Evolutionary conservation across 768 basidiomycete species (phyloP).

Genomic region (Cubamyces sp.): DNA sequence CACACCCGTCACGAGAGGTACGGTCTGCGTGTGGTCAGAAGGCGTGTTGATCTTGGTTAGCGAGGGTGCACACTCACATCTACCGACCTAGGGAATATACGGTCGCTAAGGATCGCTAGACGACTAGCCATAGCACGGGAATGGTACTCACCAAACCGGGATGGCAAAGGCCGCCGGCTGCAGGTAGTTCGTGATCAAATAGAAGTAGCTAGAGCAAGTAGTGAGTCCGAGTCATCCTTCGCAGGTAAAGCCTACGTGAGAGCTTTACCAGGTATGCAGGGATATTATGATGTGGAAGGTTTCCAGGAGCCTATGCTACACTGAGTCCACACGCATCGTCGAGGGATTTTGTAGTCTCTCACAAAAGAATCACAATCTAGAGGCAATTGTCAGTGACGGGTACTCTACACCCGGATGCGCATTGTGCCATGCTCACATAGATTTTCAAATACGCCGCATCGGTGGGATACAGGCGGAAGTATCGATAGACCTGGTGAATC

Average conservation of each 20-base stretch:
- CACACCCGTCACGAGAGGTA: neutral
- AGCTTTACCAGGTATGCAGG: neutral
- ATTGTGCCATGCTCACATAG: neutral
- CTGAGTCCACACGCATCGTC: no score
- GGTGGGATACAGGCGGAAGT: constrained; percentile 5
- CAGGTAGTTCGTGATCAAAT: neutral
- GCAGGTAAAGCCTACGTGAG: no score
- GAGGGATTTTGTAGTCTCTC: no score
- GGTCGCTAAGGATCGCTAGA: neutral
- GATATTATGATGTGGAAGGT: neutral
- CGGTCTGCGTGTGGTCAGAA: no score
- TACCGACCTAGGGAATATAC: neutral
- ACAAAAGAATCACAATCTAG: neutral
- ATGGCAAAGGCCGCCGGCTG: neutral
- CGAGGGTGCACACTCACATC: neutral
- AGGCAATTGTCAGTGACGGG: neutral
- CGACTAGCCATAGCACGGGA: no score
- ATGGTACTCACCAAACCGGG: neutral
- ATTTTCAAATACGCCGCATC: neutral
- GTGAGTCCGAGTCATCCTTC: no score
- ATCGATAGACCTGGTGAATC: constrained; percentile 7
- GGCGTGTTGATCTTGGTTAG: no score
- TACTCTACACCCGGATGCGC: no score
- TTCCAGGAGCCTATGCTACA: neutral
- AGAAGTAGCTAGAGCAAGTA: constrained; percentile 1